Evolutionary conservation across 2,329 filamentous ascomycete genomes (phyloP).

Genomic region (Fusarium pseudograminearum): DNA sequence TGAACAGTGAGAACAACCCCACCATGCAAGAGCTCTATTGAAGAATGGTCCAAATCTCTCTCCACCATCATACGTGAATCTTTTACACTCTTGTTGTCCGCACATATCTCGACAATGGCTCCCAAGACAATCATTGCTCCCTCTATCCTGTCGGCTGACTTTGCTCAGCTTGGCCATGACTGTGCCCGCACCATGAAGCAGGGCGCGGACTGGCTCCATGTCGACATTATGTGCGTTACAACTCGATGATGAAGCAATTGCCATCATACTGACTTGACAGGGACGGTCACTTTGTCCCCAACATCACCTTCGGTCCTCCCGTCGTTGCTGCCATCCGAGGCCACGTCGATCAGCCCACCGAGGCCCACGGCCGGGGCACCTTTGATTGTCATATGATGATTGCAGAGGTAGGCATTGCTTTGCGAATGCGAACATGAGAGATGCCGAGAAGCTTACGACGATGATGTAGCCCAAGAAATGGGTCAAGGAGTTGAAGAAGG

Average conservation of each 20-base stretch:
- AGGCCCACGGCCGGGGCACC: slow-evolving; percentile 82
- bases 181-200: slow-evolving; percentile 87
- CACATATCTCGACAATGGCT: slow-evolving; percentile 69
- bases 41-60: slow-evolving; percentile 29
- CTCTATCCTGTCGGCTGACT: slow-evolving; percentile 98
- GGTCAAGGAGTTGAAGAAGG: slow-evolving; percentile 94
- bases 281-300: slow-evolving; percentile 99
- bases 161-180: slow-evolving; percentile 86
- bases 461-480: slow-evolving; percentile 87
- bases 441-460: slow-evolving; percentile 21
- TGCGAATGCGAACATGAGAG: background rate
- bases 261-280: slow-evolving; percentile 57
- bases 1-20: slow-evolving; percentile 28
- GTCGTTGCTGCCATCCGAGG: slow-evolving; percentile 94
- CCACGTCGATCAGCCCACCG: slow-evolving; percentile 81
- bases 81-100: slow-evolving; percentile 9
- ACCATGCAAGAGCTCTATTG: slow-evolving; percentile 20
- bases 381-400: slow-evolving; percentile 99
- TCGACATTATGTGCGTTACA: slow-evolving; percentile 81
- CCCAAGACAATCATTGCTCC: slow-evolving; percentile 95
- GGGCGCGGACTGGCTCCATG: slow-evolving; percentile 92
- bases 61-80: slow-evolving; percentile 35
- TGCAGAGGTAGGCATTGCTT: slow-evolving; percentile 75
- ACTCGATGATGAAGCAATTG: background rate
- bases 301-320: slow-evolving; percentile 95